Evolutionary conservation across 345 rosid species (phyloP).

Genomic region (Murraya koenigii): DNA sequence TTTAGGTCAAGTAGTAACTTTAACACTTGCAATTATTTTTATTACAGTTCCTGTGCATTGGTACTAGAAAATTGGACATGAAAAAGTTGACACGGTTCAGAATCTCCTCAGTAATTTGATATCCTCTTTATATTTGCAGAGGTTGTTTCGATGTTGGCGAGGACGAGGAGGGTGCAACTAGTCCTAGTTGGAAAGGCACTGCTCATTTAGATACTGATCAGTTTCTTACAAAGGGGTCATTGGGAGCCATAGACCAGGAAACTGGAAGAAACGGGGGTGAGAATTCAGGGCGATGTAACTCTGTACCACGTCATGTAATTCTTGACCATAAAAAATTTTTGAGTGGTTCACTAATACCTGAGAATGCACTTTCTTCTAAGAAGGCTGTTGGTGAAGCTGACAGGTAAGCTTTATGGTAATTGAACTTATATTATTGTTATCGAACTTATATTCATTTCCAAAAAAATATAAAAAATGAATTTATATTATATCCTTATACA

Average conservation of each 20-base stretch:
- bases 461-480: no score
- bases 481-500: not conserved
- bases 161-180: slow-evolving; percentile 55
- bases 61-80: not conserved
- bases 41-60: not conserved
- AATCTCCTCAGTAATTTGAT: not conserved
- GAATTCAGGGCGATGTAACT: slow-evolving; percentile 41
- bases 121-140: slow-evolving; percentile 44
- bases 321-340: slow-evolving; percentile 49
- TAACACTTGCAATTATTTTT: not conserved
- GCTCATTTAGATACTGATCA: slow-evolving; percentile 43
- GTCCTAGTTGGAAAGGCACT: slow-evolving; percentile 55
- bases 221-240: slow-evolving; percentile 35
- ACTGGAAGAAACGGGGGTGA: slow-evolving; percentile 50
- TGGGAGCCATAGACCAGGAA: slow-evolving; percentile 32
- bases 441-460: no score
- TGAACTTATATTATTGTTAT: not conserved
- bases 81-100: not conserved
- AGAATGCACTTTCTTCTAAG: slow-evolving; percentile 47
- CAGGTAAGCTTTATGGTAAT: slow-evolving; percentile 44
- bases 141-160: slow-evolving; percentile 82
- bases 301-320: slow-evolving; percentile 42
- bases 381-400: slow-evolving; percentile 53
- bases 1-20: not conserved
- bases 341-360: slow-evolving; percentile 61